These are phyloP conservation scores for Colletotrichum eleusines DNA, from an alignment of 2,329 filamentous ascomycete species.

Conservation along the genomic window DNA sequence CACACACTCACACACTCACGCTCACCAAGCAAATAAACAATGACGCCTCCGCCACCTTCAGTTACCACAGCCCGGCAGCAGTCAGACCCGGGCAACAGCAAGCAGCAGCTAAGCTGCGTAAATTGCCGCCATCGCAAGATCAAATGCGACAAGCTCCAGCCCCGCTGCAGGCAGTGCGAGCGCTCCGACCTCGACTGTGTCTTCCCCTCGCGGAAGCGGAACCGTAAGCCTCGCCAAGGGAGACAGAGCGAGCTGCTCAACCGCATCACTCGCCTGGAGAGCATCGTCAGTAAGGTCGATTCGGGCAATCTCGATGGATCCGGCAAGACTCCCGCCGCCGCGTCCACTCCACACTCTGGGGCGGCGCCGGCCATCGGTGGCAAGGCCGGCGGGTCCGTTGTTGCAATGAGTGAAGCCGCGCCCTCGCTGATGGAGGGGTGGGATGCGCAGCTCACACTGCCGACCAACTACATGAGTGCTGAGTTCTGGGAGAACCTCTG, in stretches of 20 bases:
- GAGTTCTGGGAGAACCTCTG: conserved; percentile 60
- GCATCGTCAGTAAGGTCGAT: conserved; percentile 59
- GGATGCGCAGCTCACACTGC: conserved; percentile 41
- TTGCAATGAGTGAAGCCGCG: conserved; percentile 19
- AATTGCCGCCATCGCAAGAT: conserved; percentile 74
- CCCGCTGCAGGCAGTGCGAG: conserved; percentile 65
- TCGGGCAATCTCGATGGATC: conserved; percentile 43
- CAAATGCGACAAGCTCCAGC: conserved; percentile 68
- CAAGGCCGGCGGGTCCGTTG: conserved; percentile 42
- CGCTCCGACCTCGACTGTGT: conserved; percentile 61
- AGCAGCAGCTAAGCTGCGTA: conserved; percentile 64
- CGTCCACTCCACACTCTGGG: conserved; percentile 11
- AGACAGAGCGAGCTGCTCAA: conserved; percentile 59
- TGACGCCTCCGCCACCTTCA: conserved; percentile 32
- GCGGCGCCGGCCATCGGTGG: conserved; percentile 10
- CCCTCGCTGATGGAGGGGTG: conserved; percentile 31
- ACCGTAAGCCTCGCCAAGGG: conserved; percentile 54
- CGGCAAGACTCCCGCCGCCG: neutral
- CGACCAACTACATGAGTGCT: conserved; percentile 55
- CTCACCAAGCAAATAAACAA: conserved; percentile 10
- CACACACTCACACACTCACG: conserved; percentile 2
- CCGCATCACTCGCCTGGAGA: conserved; percentile 59
- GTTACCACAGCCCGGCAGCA: conserved; percentile 15
- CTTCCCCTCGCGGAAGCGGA: conserved; percentile 59
- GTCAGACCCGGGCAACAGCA: conserved; percentile 7